Evolutionary conservation across 371 early-diverging fungal species (phyloP), one percentile per base, ranked within the genome.

Genomic region (Zopfochytrium polystomum): DNA sequence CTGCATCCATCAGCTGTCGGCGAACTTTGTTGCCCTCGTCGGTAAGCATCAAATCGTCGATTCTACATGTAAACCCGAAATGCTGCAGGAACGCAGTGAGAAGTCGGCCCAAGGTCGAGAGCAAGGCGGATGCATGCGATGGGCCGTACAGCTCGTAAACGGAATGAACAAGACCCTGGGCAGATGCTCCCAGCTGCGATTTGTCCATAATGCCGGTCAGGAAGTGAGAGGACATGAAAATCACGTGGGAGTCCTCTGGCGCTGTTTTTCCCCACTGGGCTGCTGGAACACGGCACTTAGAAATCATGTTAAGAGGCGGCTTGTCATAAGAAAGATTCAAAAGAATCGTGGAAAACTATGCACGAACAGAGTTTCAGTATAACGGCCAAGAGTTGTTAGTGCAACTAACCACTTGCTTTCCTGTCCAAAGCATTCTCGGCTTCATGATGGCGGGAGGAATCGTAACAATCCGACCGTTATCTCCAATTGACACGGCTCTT

Each of bases 41-140:
- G 5, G 90, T 96, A 35, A 99, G 77, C 25, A 84, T 73, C 80
- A 99, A 83, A 86, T 99, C 99, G 70, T 99, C 99, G 92, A 99
- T 97, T 62, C 99, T 86, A 77, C 99, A 95, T 35, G 95, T 90
- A 77, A 98, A 98, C 20, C 97, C 99, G 56, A 83, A 83, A 50
- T 80, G 77, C 74, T 95, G 94, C n/a, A 94, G 77, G 77, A 91
- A 98, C 46, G 85, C 82, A 46, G 98, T 95, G 69, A 99, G 94
- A 33, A 99, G 77, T 56, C 97, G 88, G 30, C 97, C 89, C 49
- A 99, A 79, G 34, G 91, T 90, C 64, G 95, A 92, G 43, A 99
- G 83, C 46, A 99, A 80, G 70, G 86, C 88, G 34, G 98, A 98
- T 18, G 97, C 95, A 25, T 88, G 84, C 22, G 82, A 77, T n/a